These are phyloP conservation scores for Annulohypoxylon stygium DNA, from an alignment of 495 filamentous ascomycete genomes.

Conservation along the genomic window DNA sequence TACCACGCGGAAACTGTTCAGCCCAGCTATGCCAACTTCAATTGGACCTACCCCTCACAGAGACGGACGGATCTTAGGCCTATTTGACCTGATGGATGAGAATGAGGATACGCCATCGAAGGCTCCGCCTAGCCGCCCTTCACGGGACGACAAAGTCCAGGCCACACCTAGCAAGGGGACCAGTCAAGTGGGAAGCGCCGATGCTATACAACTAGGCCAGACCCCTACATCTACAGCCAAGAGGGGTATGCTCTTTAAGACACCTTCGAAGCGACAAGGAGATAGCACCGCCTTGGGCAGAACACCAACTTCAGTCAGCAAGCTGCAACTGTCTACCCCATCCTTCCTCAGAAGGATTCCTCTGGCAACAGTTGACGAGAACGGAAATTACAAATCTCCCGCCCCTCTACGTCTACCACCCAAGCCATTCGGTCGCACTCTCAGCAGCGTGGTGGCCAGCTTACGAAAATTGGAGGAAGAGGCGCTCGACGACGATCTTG, in stretches of 20 bases:
- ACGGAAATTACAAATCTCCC: conserved; percentile 59
- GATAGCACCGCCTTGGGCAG: conserved; percentile 47
- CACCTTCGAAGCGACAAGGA: conserved; percentile 64
- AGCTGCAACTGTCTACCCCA: conserved; percentile 73
- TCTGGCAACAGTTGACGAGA: conserved; percentile 61
- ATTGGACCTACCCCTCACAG: conserved; percentile 93
- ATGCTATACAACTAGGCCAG: conserved; percentile 57
- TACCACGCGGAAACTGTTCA: conserved; percentile 69
- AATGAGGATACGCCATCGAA: conserved; percentile 62
- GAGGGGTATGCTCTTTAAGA: conserved; percentile 74
- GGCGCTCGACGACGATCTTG: conserved; percentile 79
- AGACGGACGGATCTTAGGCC: conserved; percentile 84
- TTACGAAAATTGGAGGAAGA: conserved; percentile 86
- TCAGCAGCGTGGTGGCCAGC: conserved; percentile 83
- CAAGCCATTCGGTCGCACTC: conserved; percentile 75
- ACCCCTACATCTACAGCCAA: conserved; percentile 75
- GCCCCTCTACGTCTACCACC: conserved; percentile 69
- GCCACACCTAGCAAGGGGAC: conserved; percentile 58
- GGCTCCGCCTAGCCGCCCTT: conserved; percentile 14
- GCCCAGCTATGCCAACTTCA: conserved; percentile 65
- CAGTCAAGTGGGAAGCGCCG: conserved; percentile 51
- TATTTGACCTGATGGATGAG: conserved; percentile 88
- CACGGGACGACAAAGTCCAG: conserved; percentile 32
- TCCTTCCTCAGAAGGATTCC: conserved; percentile 76
- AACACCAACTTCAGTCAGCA: conserved; percentile 65